A percentile compares a stretch with the other conserved stretches of the same genome.
These are phyloP conservation scores for Nyssa sinensis DNA, from an alignment of 148 eudicot genomes.

Conservation along the genomic window DNA sequence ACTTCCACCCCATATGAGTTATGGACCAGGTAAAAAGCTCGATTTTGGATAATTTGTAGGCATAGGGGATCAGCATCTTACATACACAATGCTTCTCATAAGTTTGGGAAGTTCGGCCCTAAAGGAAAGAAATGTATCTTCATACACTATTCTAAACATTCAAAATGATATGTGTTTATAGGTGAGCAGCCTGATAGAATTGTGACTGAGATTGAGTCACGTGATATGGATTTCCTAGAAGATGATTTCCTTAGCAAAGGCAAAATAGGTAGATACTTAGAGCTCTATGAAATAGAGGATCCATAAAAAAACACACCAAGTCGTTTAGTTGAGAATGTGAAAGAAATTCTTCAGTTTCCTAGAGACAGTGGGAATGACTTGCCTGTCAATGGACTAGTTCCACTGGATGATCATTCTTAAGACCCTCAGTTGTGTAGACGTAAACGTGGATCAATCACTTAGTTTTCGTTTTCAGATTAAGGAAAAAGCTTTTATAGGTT, in stretches of 20 bases:
- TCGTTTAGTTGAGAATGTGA: not conserved
- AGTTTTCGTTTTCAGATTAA: not conserved
- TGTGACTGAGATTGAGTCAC: not conserved
- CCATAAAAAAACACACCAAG: not conserved
- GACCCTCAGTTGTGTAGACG: not conserved
- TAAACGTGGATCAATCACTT: not conserved
- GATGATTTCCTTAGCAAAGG: constrained; percentile 1
- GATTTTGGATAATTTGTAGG: too few relatives aligned
- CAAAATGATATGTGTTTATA: too few relatives aligned
- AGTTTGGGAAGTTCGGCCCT: too few relatives aligned
- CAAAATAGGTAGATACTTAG: not conserved
- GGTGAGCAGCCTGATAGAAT: too few relatives aligned
- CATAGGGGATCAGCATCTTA: too few relatives aligned
- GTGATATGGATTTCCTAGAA: not conserved
- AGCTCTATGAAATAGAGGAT: constrained; percentile 7
- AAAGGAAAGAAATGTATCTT: too few relatives aligned
- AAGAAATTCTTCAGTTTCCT: not conserved
- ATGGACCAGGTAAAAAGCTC: not conserved
- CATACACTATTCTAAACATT: too few relatives aligned
- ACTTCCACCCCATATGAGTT: not conserved
- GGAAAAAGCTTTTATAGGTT: not conserved
- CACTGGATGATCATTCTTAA: not conserved
- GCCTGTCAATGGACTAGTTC: not conserved
- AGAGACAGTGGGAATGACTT: not conserved
- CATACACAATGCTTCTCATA: too few relatives aligned